phyloP scores from a whole-genome alignment of 768 basidiomycete species.

The Hydnum rufescens region DNA sequence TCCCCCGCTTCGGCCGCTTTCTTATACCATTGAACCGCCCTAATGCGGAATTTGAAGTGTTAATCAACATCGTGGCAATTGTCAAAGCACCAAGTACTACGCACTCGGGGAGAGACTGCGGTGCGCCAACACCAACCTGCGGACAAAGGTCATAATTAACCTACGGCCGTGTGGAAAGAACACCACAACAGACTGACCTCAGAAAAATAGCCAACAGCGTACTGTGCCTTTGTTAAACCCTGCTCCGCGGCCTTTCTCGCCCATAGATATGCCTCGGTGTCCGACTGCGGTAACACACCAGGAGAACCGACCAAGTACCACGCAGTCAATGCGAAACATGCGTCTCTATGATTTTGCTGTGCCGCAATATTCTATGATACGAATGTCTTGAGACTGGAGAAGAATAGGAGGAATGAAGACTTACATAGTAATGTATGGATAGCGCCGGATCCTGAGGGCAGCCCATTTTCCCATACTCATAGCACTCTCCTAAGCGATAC shows the following conservation, averaged over 20 bases:
- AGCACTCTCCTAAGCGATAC: constrained; percentile 89
- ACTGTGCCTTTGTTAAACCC: constrained; percentile 89
- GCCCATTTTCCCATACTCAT: constrained; percentile 97
- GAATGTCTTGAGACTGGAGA: background rate
- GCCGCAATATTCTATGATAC: constrained; percentile 80
- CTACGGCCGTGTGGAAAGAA: background rate
- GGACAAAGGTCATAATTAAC: background rate
- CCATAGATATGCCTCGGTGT: constrained; percentile 97
- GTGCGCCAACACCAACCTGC: constrained; percentile 68
- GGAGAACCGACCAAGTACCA: constrained; percentile 99
- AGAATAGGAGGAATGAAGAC: constrained; percentile 19
- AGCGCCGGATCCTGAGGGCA: constrained; percentile 94
- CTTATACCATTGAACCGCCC: constrained; percentile 68
- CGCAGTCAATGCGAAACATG: constrained; percentile 93
- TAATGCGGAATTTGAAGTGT: constrained; percentile 15
- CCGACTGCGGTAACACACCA: constrained; percentile 91
- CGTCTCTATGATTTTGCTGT: constrained; percentile 89
- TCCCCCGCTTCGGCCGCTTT: constrained; percentile 82
- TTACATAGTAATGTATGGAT: constrained; percentile 95
- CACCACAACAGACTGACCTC: constrained; percentile 28
- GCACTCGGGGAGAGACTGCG: constrained; percentile 44
- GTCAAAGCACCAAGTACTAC: constrained; percentile 15
- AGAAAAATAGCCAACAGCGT: constrained; percentile 92
- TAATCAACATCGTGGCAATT: constrained; percentile 1
- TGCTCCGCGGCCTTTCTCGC: constrained; percentile 86